Base-by-base conservation (phyloP, 805 yeast genomes). In the Hanseniaspora thailandica region DNA sequence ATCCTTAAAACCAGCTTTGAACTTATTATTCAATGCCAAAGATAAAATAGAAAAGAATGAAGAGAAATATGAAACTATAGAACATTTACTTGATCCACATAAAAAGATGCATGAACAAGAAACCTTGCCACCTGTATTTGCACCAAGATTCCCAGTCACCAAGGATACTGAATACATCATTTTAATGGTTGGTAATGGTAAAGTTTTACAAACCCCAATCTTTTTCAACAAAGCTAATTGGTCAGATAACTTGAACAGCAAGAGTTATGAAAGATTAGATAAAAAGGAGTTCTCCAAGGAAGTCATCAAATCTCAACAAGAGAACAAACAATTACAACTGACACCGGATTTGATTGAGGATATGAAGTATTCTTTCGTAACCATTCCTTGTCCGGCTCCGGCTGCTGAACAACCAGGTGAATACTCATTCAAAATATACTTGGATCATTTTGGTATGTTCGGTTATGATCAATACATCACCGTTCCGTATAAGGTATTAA, bases 71-170 rank as follows among this genome's bases (percentile, higher is more conserved):
- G 69, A 53, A 47, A 59, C 45, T 65, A 63, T 55, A 60, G 93
- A 83, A 60, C 72, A 76, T 48, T 68, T 86, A 63, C 78, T 76
- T 64, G 79, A 87, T 61, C 97, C 97, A 25, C 74, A 78, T 57
- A 47, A 41, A 31, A 74, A 76, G 55, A 69, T 80, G 31, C 81
- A 83, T 57, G 75, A 73, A 35, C 86, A 83, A 60, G 93, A 96
- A n/a, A 55, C 60, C 38, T 67, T 88, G 52, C 86, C 88, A 40
- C 61, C 65, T n/a, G 74, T 86, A 2, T 74, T 72, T 57, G 79
- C 94, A 0, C 95, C 96, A 46, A 78, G 72, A 63, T 86, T 81
- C 73, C 97, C 98, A 23, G 71, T 69, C 17, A 64, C 66, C 50
- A 71, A 72, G 57, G 66, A 64, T 31, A 62, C 66, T 26, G 66